Conservation (phyloP, 2,329 filamentous ascomycete genomes). For the Periconia sp. region DNA sequence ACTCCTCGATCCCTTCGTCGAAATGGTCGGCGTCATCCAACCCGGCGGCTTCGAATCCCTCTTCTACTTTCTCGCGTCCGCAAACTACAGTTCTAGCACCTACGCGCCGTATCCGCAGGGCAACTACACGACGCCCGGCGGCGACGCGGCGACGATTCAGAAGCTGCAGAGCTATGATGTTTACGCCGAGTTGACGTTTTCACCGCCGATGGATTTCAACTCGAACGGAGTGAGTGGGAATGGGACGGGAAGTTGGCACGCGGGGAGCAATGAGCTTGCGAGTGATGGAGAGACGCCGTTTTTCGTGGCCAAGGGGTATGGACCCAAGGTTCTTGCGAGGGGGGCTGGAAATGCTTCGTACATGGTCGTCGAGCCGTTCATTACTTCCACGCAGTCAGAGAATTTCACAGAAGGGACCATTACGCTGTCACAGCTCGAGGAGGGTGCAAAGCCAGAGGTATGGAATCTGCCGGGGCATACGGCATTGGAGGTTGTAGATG, state of each 20-base stretch:
- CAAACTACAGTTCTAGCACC: constrained; percentile 44
- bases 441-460: constrained; percentile 21
- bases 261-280: constrained; percentile 43
- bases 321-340: constrained; percentile 53
- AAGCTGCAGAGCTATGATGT: constrained; percentile 52
- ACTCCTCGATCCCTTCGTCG: constrained; percentile 55
- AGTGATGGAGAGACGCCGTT: constrained; percentile 42
- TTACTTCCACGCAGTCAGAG: constrained; percentile 48
- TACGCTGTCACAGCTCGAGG: constrained; percentile 40
- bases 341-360: constrained; percentile 39
- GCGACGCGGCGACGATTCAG: constrained; percentile 40
- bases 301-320: constrained; percentile 55
- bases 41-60: constrained; percentile 58
- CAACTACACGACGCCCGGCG: constrained; percentile 36
- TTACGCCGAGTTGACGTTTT: constrained; percentile 50
- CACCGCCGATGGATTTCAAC: constrained; percentile 46
- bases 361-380: constrained; percentile 53
- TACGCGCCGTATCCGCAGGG: constrained; percentile 44
- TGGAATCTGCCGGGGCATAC: constrained; percentile 38
- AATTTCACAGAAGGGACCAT: constrained; percentile 55
- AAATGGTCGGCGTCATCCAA: constrained; percentile 54
- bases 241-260: constrained; percentile 48
- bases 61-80: constrained; percentile 49
- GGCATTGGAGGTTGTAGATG: constrained; percentile 50
- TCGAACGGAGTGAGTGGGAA: constrained; percentile 46